A percentile compares a stretch with the other conserved stretches of the same genome.
These are phyloP conservation scores for Colletotrichum sp. DNA, from an alignment of 2,329 filamentous ascomycete species.

Conservation along the genomic window DNA sequence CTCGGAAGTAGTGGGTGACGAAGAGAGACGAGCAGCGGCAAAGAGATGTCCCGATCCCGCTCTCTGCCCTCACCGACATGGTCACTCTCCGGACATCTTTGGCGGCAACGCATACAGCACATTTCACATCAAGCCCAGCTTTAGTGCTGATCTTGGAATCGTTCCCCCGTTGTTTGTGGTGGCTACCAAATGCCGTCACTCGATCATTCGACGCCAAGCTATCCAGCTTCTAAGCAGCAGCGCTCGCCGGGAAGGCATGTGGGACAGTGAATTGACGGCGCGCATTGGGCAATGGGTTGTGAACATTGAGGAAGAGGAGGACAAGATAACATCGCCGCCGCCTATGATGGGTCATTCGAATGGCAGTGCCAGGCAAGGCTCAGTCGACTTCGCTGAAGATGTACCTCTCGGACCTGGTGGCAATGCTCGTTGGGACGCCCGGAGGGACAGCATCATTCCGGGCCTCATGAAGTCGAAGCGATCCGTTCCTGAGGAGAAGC, in stretches of 20 bases:
- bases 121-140: constrained; percentile 63
- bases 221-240: constrained; percentile 65
- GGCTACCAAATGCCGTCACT: constrained; percentile 70
- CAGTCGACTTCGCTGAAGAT: constrained; percentile 37
- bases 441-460: constrained; percentile 27
- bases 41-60: constrained; percentile 48
- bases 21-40: constrained; percentile 56
- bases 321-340: constrained; percentile 27
- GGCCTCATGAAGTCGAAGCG: constrained; percentile 24
- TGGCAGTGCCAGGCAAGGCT: constrained; percentile 27
- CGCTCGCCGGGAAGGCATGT: constrained; percentile 70
- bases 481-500: constrained; percentile 56
- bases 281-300: constrained; percentile 62
- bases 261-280: constrained; percentile 67
- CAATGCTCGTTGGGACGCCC: constrained; percentile 45
- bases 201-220: constrained; percentile 60
- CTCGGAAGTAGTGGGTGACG: constrained; percentile 63
- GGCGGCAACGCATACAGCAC: constrained; percentile 48
- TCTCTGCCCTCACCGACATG: constrained; percentile 46
- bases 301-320: constrained; percentile 57
- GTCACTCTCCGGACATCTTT: constrained; percentile 39
- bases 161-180: constrained; percentile 69
- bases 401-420: constrained; percentile 44
- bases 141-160: constrained; percentile 69
- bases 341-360: constrained; percentile 28